phyloP scores from a whole-genome alignment of 2,329 filamentous ascomycete species.

The Tolypocladium nubicola region DNA sequence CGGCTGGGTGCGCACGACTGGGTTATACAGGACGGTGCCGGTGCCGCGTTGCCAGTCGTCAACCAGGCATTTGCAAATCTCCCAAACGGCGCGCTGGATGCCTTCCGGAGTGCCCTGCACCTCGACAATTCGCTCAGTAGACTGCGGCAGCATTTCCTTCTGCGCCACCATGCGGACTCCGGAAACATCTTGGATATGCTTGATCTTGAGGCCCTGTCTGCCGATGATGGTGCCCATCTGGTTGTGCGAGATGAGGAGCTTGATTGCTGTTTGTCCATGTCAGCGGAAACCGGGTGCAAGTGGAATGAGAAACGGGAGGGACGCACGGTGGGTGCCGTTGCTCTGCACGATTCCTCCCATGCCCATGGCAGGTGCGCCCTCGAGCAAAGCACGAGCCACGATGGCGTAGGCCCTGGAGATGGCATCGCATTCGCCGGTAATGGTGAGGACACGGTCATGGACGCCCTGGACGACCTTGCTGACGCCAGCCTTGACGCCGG shows the following conservation, averaged over 20 bases:
- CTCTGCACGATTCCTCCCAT: conserved; percentile 86
- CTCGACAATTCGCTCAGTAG: conserved; percentile 94
- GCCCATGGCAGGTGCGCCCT: conserved; percentile 88
- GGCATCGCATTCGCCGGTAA: conserved; percentile 79
- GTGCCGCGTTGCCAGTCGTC: conserved; percentile 97
- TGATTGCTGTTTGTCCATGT: conserved; percentile 57
- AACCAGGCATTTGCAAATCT: conserved; percentile 96
- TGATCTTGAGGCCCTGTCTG: conserved; percentile 93
- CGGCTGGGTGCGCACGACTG: conserved; percentile 75
- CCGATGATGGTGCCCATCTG: conserved; percentile 99
- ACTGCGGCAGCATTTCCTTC: conserved; percentile 99
- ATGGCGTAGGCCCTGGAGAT: conserved; percentile 89
- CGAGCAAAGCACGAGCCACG: conserved; percentile 81
- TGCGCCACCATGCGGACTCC: conserved; percentile 98
- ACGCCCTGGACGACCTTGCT: conserved; percentile 98
- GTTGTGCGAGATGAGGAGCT: conserved; percentile 97
- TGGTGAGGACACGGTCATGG: conserved; percentile 91
- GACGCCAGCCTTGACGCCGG: conserved; percentile 93
- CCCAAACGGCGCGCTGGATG: conserved; percentile 94
- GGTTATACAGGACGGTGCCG: conserved; percentile 95
- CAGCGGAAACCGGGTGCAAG: conserved; percentile 2
- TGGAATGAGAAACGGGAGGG: neutral
- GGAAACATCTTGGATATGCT: conserved; percentile 95
- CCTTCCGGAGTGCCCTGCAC: conserved; percentile 90
- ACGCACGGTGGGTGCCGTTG: conserved; percentile 84